Conservation (phyloP, 257 asterid genomes). For the Echium plantagineum region DNA sequence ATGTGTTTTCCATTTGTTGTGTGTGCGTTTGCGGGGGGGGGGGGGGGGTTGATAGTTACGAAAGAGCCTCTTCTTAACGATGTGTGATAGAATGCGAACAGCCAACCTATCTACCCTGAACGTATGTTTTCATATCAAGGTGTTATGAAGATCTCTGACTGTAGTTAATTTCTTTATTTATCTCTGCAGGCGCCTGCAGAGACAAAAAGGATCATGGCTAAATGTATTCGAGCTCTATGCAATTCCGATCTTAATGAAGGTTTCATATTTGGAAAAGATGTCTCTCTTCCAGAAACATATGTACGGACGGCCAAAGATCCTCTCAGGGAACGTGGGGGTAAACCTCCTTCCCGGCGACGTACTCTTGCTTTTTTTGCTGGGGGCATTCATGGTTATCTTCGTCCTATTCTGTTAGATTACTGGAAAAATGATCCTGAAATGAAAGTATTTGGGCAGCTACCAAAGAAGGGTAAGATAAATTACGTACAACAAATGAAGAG, state of each 20-base stretch:
- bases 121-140: not conserved
- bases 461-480: slow-evolving; percentile 34
- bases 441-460: slow-evolving; percentile 52
- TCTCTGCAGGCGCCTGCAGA: slow-evolving; percentile 63
- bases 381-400: slow-evolving; percentile 85
- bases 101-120: not conserved
- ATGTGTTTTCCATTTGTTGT: not conserved
- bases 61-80: too few species aligned
- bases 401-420: slow-evolving; percentile 48
- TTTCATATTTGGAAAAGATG: slow-evolving; percentile 68
- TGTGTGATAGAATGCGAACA: not conserved
- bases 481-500: slow-evolving; percentile 79
- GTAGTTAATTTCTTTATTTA: not conserved
- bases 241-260: slow-evolving; percentile 67
- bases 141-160: not conserved
- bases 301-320: slow-evolving; percentile 45
- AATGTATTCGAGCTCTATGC: slow-evolving; percentile 75
- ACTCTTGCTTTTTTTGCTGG: slow-evolving; percentile 92
- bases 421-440: slow-evolving; percentile 86
- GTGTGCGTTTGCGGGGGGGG: too few species aligned
- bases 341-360: slow-evolving; percentile 48
- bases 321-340: slow-evolving; percentile 61
- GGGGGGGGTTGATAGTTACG: too few species aligned
- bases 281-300: slow-evolving; percentile 70
- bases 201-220: slow-evolving; percentile 50